Conservation (phyloP, 345 rosid species). For the Cardamine resedifolia region DNA sequence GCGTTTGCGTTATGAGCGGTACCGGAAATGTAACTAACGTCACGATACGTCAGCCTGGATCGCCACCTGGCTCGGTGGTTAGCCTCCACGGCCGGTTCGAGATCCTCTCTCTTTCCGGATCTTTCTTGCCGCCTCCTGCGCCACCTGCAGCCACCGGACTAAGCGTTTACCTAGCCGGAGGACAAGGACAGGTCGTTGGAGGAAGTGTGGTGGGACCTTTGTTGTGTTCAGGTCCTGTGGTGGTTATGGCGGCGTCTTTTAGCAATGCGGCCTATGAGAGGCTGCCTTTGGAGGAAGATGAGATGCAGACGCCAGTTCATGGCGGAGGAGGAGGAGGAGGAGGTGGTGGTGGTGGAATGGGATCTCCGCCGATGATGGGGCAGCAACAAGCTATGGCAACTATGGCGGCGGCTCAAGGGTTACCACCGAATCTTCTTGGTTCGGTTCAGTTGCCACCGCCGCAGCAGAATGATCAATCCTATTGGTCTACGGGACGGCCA, state of each 20-base stretch:
- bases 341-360: constrained; percentile 53
- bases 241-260: constrained; percentile 95
- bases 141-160: constrained; percentile 96
- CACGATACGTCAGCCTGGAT: constrained; percentile 84
- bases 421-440: constrained; percentile 84
- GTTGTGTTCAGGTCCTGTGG: constrained; percentile 86
- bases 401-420: constrained; percentile 52
- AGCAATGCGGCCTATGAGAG: constrained; percentile 98
- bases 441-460: constrained; percentile 62
- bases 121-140: constrained; percentile 89
- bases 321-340: neutral
- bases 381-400: constrained; percentile 66
- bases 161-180: constrained; percentile 87
- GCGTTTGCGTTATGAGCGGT: constrained; percentile 93
- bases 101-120: constrained; percentile 83
- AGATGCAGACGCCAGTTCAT: constrained; percentile 49
- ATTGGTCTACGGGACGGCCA: constrained; percentile 85
- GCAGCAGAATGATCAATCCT: constrained; percentile 61
- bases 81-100: constrained; percentile 88
- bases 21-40: constrained; percentile 85
- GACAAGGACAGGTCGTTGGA: constrained; percentile 97
- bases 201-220: constrained; percentile 95
- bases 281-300: constrained; percentile 90
- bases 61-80: constrained; percentile 75
- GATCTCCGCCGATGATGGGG: constrained; percentile 65